Percentiles rank a stretch among this genome's conserved stretches.
These are phyloP conservation scores for Sugiyamaella chiloensis DNA, from an alignment of 805 yeast species.

Conservation along the genomic window DNA sequence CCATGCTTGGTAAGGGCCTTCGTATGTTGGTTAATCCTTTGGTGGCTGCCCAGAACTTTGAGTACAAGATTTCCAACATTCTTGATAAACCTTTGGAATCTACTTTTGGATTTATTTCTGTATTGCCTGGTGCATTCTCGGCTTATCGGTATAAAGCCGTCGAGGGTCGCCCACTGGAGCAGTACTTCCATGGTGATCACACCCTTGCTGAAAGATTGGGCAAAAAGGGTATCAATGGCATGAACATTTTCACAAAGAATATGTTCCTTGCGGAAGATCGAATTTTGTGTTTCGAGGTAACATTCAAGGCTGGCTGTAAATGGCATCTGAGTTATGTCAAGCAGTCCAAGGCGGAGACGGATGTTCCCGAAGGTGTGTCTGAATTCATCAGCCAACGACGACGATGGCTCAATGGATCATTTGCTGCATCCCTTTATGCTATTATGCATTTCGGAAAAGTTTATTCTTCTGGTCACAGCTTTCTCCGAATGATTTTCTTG, in stretches of 20 bases:
- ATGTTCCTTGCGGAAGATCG: constrained; percentile 72
- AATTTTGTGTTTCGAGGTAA: constrained; percentile 61
- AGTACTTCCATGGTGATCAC: constrained; percentile 65
- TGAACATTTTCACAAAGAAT: constrained; percentile 62
- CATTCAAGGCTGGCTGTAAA: constrained; percentile 52
- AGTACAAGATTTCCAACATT: constrained; percentile 63
- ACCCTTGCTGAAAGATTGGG: constrained; percentile 45
- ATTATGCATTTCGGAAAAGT: constrained; percentile 54
- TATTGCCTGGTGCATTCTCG: constrained; percentile 66
- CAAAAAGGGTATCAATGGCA: constrained; percentile 54
- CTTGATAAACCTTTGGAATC: constrained; percentile 66
- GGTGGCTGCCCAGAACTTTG: constrained; percentile 65
- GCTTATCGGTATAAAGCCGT: constrained; percentile 61
- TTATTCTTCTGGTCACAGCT: constrained; percentile 53
- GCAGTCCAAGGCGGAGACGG: constrained; percentile 63
- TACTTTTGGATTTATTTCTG: constrained; percentile 60
- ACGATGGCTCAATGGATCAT: constrained; percentile 69
- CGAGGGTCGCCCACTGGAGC: constrained; percentile 61
- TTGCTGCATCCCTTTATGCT: constrained; percentile 54
- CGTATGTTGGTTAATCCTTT: constrained; percentile 50
- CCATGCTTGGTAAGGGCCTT: constrained; percentile 48
- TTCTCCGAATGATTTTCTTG: constrained; percentile 47
- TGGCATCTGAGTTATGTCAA: constrained; percentile 65
- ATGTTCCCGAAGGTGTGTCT: constrained; percentile 60
- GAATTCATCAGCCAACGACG: constrained; percentile 64